A percentile compares a stretch with the other conserved stretches of the same genome.
phyloP scores from a whole-genome alignment of 2,329 filamentous ascomycete species.

The Trichoderma sp. region DNA sequence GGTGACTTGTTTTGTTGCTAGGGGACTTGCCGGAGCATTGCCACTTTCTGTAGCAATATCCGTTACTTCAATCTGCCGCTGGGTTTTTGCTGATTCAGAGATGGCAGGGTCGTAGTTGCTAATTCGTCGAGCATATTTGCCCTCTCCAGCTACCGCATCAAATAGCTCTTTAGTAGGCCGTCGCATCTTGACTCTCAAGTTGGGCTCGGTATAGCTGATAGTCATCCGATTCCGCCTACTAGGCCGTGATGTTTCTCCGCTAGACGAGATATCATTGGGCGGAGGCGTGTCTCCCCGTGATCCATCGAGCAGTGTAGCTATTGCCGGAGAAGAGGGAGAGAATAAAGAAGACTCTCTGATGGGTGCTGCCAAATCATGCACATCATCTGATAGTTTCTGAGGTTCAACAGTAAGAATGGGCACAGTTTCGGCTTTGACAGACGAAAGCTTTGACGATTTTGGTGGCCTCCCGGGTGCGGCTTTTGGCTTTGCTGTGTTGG shows the following conservation, averaged over 20 bases:
- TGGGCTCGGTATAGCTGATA: constrained; percentile 82
- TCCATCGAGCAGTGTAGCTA: constrained; percentile 39
- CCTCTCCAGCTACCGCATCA: constrained; percentile 71
- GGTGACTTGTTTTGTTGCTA: constrained; percentile 43
- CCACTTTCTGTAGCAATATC: constrained; percentile 27
- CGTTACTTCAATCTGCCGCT: constrained; percentile 37
- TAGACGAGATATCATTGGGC: constrained; percentile 57
- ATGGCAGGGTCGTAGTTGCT: constrained; percentile 39
- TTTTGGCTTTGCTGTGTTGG: constrained; percentile 38
- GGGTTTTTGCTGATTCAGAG: constrained; percentile 35
- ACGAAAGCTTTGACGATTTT: constrained; percentile 34
- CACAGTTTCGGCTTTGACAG: constrained; percentile 30
- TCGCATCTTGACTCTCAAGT: constrained; percentile 80
- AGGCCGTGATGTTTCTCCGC: constrained; percentile 61
- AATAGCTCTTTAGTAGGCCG: constrained; percentile 74
- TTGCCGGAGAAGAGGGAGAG: constrained; percentile 53
- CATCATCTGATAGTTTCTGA: constrained; percentile 26
- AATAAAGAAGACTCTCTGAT: constrained; percentile 46
- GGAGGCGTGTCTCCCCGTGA: constrained; percentile 58
- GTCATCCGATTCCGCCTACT: constrained; percentile 67
- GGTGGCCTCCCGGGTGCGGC: constrained; percentile 30
- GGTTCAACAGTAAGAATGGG: constrained; percentile 28
- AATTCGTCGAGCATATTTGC: constrained; percentile 50
- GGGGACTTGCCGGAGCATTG: constrained; percentile 42
- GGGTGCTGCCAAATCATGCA: constrained; percentile 32